These are phyloP conservation scores for Tolypocladium cylindrosporum DNA, from an alignment of 2,329 filamentous ascomycete genomes.

Conservation along the genomic window DNA sequence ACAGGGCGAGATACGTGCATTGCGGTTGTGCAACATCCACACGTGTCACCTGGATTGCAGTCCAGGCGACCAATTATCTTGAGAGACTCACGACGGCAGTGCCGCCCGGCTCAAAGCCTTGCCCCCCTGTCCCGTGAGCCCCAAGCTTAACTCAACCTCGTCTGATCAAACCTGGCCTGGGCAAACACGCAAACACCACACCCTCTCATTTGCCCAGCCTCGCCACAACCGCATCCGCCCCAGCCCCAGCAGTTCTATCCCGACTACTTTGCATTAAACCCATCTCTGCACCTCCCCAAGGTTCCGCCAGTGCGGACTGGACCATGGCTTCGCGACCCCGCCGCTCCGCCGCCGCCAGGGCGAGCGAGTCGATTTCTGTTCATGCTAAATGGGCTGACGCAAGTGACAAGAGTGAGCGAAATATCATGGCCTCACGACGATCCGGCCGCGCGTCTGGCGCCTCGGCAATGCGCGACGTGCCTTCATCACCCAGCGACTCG, in stretches of 20 bases:
- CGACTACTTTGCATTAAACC: too few relatives aligned
- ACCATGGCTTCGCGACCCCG: conserved; percentile 39
- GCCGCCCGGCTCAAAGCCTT: neutral
- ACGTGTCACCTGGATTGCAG: neutral
- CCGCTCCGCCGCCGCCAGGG: conserved; percentile 31
- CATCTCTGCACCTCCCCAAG: neutral
- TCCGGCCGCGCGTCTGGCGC: conserved; percentile 35
- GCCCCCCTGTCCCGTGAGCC: neutral
- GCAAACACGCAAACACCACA: neutral
- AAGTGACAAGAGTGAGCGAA: conserved; percentile 22
- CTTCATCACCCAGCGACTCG: conserved; percentile 38
- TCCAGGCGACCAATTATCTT: conserved; percentile 1
- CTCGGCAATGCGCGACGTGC: conserved; percentile 32
- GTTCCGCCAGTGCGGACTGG: conserved; percentile 1
- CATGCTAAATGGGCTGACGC: conserved; percentile 31
- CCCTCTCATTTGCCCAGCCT: neutral
- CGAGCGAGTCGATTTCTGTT: conserved; percentile 31
- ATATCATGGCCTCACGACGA: conserved; percentile 42
- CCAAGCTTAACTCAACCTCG: conserved; percentile 3
- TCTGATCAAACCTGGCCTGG: neutral
- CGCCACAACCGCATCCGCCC: neutral
- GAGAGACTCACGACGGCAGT: neutral
- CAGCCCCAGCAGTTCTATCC: neutral
- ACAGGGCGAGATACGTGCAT: neutral
- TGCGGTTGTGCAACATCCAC: neutral